phyloP scores from a whole-genome alignment of 2,329 filamentous ascomycete species.

The Sarocladiaceae sp. region DNA sequence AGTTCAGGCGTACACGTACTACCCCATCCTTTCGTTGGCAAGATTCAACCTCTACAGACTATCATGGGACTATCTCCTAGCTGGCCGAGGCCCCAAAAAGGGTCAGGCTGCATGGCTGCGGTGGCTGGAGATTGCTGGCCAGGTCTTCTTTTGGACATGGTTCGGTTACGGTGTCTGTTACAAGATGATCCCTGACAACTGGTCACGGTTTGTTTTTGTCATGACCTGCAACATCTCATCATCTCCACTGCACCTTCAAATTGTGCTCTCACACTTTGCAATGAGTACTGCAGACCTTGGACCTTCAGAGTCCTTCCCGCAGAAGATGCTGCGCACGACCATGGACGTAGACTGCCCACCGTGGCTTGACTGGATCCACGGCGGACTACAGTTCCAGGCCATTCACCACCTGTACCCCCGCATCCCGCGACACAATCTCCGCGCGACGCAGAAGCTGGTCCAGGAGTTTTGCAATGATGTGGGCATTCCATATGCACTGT shows the following conservation, averaged over 20 bases:
- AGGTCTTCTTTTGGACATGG: conserved; percentile 80
- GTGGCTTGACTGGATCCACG: conserved; percentile 81
- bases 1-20: conserved; percentile 81
- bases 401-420: conserved; percentile 77
- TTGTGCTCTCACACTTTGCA: conserved; percentile 87
- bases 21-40: conserved; percentile 73
- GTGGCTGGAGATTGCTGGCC: conserved; percentile 72
- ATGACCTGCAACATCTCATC: conserved; percentile 77
- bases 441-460: conserved; percentile 65
- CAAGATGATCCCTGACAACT: conserved; percentile 63
- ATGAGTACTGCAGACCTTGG: conserved; percentile 87
- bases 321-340: conserved; percentile 80
- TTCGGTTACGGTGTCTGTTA: conserved; percentile 77
- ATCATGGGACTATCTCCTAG: conserved; percentile 73
- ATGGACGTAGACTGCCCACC: conserved; percentile 81
- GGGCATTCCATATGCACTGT: conserved; percentile 73
- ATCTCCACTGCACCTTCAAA: conserved; percentile 81
- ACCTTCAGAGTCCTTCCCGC: conserved; percentile 72
- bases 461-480: conserved; percentile 73
- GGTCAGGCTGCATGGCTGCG: conserved; percentile 81
- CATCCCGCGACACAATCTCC: conserved; percentile 74
- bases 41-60: conserved; percentile 84
- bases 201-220: conserved; percentile 68
- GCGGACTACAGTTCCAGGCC: conserved; percentile 77
- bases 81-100: conserved; percentile 65